Percentiles rank a stretch among this genome's conserved stretches.
These are phyloP conservation scores for Mycosphaerelloides madeirae DNA, from an alignment of 2,329 filamentous ascomycete genomes.

Conservation along the genomic window DNA sequence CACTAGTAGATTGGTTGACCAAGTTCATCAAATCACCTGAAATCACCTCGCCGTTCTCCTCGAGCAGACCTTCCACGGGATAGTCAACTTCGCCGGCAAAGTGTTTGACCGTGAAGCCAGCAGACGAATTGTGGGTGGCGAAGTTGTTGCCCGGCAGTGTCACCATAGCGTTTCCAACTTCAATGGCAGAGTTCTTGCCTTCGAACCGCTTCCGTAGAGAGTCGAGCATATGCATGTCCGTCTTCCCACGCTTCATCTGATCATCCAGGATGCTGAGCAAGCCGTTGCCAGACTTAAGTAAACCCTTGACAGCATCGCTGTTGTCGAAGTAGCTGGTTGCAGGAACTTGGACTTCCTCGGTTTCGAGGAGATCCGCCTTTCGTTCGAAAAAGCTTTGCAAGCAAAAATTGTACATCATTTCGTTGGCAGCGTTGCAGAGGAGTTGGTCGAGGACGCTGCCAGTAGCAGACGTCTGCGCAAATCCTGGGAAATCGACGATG, in stretches of 20 bases:
- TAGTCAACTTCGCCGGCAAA: constrained; percentile 98
- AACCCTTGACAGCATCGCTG: constrained; percentile 83
- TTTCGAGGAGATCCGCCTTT: constrained; percentile 88
- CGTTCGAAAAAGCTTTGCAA: constrained; percentile 94
- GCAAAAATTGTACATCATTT: constrained; percentile 87
- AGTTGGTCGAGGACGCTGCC: constrained; percentile 85
- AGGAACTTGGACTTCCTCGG: constrained; percentile 83
- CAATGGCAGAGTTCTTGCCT: constrained; percentile 86
- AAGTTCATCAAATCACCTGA: constrained; percentile 94
- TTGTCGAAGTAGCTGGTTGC: constrained; percentile 98
- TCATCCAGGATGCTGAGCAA: constrained; percentile 92
- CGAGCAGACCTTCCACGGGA: constrained; percentile 75
- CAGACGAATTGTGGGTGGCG: constrained; percentile 71
- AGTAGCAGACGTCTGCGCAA: constrained; percentile 77
- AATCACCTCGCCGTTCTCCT: constrained; percentile 94
- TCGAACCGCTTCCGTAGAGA: constrained; percentile 89
- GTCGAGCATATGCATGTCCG: constrained; percentile 84
- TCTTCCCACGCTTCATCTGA: constrained; percentile 83
- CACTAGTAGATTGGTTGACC: constrained; percentile 79
- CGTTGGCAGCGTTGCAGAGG: constrained; percentile 87
- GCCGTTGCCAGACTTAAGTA: constrained; percentile 89
- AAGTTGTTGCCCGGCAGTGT: constrained; percentile 86
- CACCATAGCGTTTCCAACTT: constrained; percentile 68
- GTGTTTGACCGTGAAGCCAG: constrained; percentile 85
- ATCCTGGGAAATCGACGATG: constrained; percentile 93